Conservation (phyloP, 2,329 filamentous ascomycete species). For the Pyrenochaeta sp. region DNA sequence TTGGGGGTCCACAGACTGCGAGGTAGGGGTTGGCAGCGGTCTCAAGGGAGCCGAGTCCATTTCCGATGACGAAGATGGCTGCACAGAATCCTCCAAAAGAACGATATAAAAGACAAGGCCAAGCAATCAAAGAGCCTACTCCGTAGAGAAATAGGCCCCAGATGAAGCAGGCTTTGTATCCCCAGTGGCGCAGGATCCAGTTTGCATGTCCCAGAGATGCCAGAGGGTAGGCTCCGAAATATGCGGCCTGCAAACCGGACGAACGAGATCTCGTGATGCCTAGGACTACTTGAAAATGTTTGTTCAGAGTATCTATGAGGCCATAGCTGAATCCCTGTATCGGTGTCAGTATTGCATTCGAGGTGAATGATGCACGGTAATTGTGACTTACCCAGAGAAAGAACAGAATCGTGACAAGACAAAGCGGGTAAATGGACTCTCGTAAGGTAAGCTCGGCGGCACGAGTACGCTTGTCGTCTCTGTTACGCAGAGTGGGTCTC, state of each 20-base stretch:
- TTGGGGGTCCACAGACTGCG: conserved; percentile 63
- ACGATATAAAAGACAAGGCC: conserved; percentile 63
- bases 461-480: conserved; percentile 56
- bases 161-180: conserved; percentile 57
- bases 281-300: conserved; percentile 56
- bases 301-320: conserved; percentile 63
- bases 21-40: conserved; percentile 63
- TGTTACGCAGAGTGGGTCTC: conserved; percentile 36
- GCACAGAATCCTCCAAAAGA: conserved; percentile 68
- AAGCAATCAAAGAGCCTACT: conserved; percentile 65
- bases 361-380: too few species aligned
- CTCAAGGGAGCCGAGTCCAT: conserved; percentile 63
- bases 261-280: conserved; percentile 54
- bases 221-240: conserved; percentile 60
- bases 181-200: conserved; percentile 58
- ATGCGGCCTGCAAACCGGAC: conserved; percentile 58
- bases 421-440: conserved; percentile 71
- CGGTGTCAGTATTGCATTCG: too few species aligned
- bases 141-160: conserved; percentile 63
- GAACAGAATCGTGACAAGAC: conserved; percentile 70
- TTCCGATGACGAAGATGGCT: conserved; percentile 63
- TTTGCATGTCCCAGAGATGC: conserved; percentile 57
- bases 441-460: conserved; percentile 70
- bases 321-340: conserved; percentile 62
- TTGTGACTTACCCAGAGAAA: conserved; percentile 63